phyloP scores from a whole-genome alignment of 1,284 basidiomycete species.

The Microbotryum lychnidis-dioicae region DNA sequence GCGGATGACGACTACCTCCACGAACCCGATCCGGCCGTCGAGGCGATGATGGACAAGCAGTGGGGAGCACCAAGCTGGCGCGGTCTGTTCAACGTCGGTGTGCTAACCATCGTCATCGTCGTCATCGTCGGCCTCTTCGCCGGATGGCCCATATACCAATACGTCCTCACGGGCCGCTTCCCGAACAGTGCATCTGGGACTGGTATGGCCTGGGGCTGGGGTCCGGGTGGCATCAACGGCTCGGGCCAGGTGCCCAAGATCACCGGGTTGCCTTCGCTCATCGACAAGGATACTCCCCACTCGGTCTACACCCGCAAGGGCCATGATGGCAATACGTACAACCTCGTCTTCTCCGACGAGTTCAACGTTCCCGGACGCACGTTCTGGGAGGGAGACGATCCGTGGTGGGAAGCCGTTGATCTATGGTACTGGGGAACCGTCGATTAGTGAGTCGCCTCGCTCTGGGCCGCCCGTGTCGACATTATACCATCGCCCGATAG shows the following conservation, averaged over 20 bases:
- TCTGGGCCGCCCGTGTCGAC: constrained; percentile 29
- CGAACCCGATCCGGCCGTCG: constrained; percentile 24
- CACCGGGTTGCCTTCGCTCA: constrained; percentile 31
- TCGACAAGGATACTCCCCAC: constrained; percentile 41
- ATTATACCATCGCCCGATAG: constrained; percentile 31
- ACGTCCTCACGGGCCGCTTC: background rate
- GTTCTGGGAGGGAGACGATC: constrained; percentile 62
- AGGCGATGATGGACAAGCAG: constrained; percentile 28
- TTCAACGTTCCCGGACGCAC: constrained; percentile 71
- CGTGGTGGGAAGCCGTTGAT: constrained; percentile 69
- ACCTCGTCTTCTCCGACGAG: constrained; percentile 74
- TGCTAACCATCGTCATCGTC: constrained; percentile 24
- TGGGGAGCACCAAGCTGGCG: constrained; percentile 1
- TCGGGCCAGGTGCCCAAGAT: constrained; percentile 35
- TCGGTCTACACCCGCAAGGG: constrained; percentile 30
- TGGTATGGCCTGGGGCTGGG: constrained; percentile 25
- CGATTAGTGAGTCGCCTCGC: constrained; percentile 12
- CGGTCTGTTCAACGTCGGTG: constrained; percentile 21
- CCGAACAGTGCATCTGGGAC: constrained; percentile 7
- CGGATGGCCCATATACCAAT: constrained; percentile 17
- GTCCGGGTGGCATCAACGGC: constrained; percentile 25
- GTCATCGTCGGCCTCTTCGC: constrained; percentile 34
- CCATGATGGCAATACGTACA: constrained; percentile 32
- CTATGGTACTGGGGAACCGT: constrained; percentile 59
- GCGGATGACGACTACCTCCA: constrained; percentile 33